A percentile compares a stretch with the other conserved stretches of the same genome.
These are phyloP conservation scores for Corynespora cassiicola DNA, from an alignment of 2,329 filamentous ascomycete species.

Conservation along the genomic window DNA sequence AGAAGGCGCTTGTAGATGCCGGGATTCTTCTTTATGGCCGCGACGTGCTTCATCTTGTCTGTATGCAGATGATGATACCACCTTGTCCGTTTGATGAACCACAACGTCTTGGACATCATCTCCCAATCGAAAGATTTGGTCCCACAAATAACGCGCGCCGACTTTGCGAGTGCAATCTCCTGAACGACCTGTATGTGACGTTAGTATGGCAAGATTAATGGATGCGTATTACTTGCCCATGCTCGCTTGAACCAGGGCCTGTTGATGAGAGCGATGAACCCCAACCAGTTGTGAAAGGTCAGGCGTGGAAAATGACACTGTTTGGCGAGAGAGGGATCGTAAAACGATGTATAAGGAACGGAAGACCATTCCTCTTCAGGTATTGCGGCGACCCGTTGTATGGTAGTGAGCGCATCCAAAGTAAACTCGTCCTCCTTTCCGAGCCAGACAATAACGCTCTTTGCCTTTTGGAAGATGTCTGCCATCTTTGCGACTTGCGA, in stretches of 20 bases:
- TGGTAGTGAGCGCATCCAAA: slow-evolving; percentile 24
- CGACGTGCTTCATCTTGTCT: slow-evolving; percentile 30
- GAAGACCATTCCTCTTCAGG: slow-evolving; percentile 24
- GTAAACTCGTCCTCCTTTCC: slow-evolving; percentile 35
- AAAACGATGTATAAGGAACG: slow-evolving; percentile 31
- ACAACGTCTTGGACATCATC: slow-evolving; percentile 27
- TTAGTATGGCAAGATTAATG: not conserved
- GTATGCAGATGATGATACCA: slow-evolving; percentile 35
- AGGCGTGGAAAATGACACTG: slow-evolving; percentile 12
- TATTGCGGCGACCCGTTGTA: slow-evolving; percentile 22
- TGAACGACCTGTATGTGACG: slow-evolving; percentile 25
- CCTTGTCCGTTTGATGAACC: slow-evolving; percentile 27
- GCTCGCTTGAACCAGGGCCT: slow-evolving; percentile 35
- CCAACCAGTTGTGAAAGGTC: slow-evolving; percentile 30
- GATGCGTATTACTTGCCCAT: slow-evolving; percentile 23
- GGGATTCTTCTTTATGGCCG: slow-evolving; percentile 16
- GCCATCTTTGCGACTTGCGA: slow-evolving; percentile 37
- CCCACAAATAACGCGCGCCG: slow-evolving; percentile 26
- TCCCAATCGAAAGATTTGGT: slow-evolving; percentile 24
- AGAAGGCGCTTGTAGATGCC: slow-evolving; percentile 28
- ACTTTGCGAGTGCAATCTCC: slow-evolving; percentile 32
- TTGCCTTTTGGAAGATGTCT: slow-evolving; percentile 30
- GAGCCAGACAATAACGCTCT: slow-evolving; percentile 37
- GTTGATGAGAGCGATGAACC: slow-evolving; percentile 34
- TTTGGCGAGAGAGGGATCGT: slow-evolving; percentile 12